Percentiles rank a stretch among this genome's conserved stretches.
These are phyloP conservation scores for Ceratobasidium sp. DNA, from an alignment of 1,284 basidiomycete species.

Conservation along the genomic window DNA sequence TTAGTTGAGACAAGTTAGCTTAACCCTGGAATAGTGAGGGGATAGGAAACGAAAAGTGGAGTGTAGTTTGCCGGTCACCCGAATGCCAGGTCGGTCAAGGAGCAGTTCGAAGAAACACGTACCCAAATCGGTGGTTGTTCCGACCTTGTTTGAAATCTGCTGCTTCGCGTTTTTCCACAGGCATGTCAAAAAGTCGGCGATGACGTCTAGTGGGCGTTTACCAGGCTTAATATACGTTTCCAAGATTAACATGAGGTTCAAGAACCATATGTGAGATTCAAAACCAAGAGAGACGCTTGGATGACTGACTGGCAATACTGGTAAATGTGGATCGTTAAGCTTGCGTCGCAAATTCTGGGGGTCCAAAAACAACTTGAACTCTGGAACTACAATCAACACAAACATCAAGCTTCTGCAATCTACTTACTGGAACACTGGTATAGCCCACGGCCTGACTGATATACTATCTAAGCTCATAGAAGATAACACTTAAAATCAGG, in stretches of 20 bases:
- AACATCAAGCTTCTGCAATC: no score
- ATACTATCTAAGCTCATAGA: no score
- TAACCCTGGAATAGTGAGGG: no score
- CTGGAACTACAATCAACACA: constrained; percentile 56
- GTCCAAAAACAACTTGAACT: constrained; percentile 85
- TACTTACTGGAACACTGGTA: constrained; percentile 72
- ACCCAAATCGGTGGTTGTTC: constrained; percentile 84
- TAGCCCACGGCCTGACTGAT: no score
- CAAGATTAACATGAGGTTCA: no score
- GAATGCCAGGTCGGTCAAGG: no score
- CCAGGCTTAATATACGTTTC: constrained; percentile 64
- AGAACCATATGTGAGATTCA: not conserved
- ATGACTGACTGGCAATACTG: not conserved
- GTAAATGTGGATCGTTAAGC: constrained; percentile 70
- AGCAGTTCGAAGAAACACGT: constrained; percentile 50
- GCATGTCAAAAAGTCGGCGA: constrained; percentile 81
- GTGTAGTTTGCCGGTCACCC: no score
- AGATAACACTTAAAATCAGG: not conserved
- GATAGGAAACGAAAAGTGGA: no score
- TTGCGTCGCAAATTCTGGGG: constrained; percentile 69
- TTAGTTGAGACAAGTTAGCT: not conserved
- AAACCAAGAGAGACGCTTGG: no score
- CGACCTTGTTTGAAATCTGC: constrained; percentile 84
- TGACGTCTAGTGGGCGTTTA: constrained; percentile 78
- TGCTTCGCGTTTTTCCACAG: constrained; percentile 87